Percentiles rank a stretch among this genome's conserved stretches.
These are phyloP conservation scores for Lasiodiplodia sp. DNA, from an alignment of 2,329 filamentous ascomycete species.

Conservation along the genomic window DNA sequence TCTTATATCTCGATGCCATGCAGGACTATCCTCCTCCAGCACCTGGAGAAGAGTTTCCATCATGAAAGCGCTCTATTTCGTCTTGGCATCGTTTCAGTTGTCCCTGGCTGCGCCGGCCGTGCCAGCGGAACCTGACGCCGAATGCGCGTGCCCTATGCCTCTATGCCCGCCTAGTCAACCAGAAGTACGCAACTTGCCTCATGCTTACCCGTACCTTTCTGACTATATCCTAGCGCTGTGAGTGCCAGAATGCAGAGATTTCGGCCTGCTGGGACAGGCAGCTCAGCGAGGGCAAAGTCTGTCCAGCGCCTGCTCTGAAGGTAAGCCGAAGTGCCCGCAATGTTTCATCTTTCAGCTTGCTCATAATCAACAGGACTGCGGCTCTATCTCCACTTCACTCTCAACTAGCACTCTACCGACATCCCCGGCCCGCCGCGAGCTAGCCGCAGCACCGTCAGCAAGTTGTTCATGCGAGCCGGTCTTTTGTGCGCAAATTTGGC, in stretches of 20 bases:
- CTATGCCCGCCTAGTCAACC: slow-evolving; percentile 8
- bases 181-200: neutral
- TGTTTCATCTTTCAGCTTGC: neutral
- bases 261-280: neutral
- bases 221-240: slow-evolving; percentile 7
- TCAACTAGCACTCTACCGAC: neutral
- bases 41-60: neutral
- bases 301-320: slow-evolving; percentile 7
- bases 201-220: neutral
- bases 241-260: slow-evolving; percentile 8
- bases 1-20: neutral
- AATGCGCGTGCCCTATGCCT: slow-evolving; percentile 14
- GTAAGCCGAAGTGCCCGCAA: neutral
- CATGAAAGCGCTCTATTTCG: slow-evolving; percentile 14
- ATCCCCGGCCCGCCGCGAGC: neutral
- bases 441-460: neutral
- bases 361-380: slow-evolving; percentile 4
- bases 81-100: neutral
- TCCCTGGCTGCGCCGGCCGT: slow-evolving; percentile 9
- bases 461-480: neutral
- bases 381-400: neutral
- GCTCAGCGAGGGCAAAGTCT: neutral
- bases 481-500: slow-evolving; percentile 13
- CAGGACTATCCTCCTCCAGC: neutral
- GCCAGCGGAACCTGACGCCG: neutral